Conservation (phyloP, 352 stramenopile species). For the Phytophthora sojae region DNA sequence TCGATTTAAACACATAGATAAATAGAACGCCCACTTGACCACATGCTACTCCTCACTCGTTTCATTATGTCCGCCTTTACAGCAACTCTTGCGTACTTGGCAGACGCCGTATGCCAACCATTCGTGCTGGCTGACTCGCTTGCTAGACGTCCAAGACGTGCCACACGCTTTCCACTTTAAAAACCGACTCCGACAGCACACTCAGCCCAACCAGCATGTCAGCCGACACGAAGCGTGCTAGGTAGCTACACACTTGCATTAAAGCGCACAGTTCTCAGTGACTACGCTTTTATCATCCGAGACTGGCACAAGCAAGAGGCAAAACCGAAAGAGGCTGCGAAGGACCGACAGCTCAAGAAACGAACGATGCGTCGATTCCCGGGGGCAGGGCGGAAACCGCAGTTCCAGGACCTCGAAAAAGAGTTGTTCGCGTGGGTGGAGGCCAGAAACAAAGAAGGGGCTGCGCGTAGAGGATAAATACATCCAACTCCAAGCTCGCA, state of each 20-base stretch:
- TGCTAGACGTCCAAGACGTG: not conserved
- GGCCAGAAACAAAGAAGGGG: not conserved
- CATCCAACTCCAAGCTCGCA: not conserved
- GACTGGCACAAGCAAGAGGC: not conserved
- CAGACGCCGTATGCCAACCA: not conserved
- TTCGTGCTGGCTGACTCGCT: not conserved
- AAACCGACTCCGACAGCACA: not conserved
- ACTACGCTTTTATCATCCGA: not conserved
- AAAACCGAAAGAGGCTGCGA: not conserved
- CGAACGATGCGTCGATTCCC: not conserved
- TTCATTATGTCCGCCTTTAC: not conserved
- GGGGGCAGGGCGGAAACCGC: not conserved
- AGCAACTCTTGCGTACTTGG: not conserved
- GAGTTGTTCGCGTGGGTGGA: not conserved
- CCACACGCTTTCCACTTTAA: not conserved
- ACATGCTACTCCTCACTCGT: not conserved
- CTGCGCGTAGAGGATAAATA: not conserved
- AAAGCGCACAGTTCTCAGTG: not conserved
- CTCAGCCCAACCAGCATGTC: not conserved
- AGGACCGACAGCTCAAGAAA: not conserved
- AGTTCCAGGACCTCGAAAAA: not conserved
- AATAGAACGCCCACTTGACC: not conserved
- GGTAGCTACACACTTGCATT: constrained; percentile 9
- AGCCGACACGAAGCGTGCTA: constrained; percentile 1
- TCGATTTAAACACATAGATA: not conserved